A percentile compares a stretch with the other conserved stretches of the same genome.
phyloP scores from a whole-genome alignment of 805 yeast genomes.

The Priceomyces fermenticarens region DNA sequence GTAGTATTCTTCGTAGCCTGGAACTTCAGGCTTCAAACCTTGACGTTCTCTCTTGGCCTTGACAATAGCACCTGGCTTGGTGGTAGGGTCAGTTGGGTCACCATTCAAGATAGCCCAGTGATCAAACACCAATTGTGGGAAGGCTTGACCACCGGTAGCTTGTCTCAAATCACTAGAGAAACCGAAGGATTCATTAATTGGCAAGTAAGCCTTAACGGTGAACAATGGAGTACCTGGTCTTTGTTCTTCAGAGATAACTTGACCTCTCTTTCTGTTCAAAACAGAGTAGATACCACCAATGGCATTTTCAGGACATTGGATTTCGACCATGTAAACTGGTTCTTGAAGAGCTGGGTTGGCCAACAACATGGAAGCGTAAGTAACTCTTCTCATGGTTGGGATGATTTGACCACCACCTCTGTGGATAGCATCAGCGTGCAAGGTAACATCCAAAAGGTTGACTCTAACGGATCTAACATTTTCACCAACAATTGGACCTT shows the following conservation, averaged over 20 bases:
- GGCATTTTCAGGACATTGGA: constrained; percentile 98
- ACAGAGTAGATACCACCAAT: constrained; percentile 99
- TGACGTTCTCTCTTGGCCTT: constrained; percentile 80
- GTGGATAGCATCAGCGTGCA: constrained; percentile 99
- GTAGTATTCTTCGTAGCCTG: constrained; percentile 99
- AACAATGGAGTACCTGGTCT: constrained; percentile 99
- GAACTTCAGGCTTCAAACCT: constrained; percentile 96
- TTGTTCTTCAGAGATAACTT: constrained; percentile 98
- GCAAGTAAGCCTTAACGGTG: constrained; percentile 99
- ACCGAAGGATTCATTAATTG: constrained; percentile 99
- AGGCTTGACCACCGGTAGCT: constrained; percentile 99
- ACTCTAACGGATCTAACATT: constrained; percentile 92
- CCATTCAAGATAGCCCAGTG: constrained; percentile 93
- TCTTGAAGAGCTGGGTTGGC: constrained; percentile 99
- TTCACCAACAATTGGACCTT: constrained; percentile 99
- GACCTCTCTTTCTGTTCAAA: constrained; percentile 99
- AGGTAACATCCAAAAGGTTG: constrained; percentile 97
- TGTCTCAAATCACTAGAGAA: constrained; percentile 99
- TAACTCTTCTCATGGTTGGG: constrained; percentile 99
- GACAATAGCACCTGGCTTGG: constrained; percentile 63
- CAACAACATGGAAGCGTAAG: constrained; percentile 96
- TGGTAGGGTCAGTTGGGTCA: constrained; percentile 85
- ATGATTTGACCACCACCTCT: constrained; percentile 99
- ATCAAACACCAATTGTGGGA: constrained; percentile 99
- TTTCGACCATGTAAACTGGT: constrained; percentile 98